These are phyloP conservation scores for Paspalum notatum DNA, from an alignment of 176 grass and related monocot species.

Conservation along the genomic window DNA sequence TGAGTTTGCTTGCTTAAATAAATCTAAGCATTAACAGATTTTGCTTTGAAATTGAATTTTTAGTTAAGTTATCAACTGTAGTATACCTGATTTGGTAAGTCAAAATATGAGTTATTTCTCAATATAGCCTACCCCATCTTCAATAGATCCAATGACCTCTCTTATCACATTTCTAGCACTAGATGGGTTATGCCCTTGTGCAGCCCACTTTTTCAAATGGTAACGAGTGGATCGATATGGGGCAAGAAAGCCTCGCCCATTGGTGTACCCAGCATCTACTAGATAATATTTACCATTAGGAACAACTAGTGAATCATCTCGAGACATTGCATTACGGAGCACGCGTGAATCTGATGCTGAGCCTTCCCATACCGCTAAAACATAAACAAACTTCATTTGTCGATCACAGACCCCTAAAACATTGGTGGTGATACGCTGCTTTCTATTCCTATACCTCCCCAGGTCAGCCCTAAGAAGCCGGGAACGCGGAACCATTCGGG, in stretches of 20 bases:
- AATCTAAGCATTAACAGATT: background rate
- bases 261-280: conserved; percentile 2
- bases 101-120: background rate
- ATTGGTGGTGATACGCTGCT: background rate
- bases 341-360: background rate
- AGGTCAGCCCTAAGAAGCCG: too few species aligned
- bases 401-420: background rate
- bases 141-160: background rate
- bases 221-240: background rate
- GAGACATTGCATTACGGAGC: background rate
- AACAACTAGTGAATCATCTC: background rate
- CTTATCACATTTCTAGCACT: background rate
- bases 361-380: background rate
- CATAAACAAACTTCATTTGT: background rate
- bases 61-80: background rate
- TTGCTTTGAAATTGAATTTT: background rate
- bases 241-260: background rate
- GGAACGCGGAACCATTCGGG: too few species aligned
- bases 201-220: conserved; percentile 5
- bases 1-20: background rate
- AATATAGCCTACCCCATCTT: background rate
- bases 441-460: background rate
- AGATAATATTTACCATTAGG: conserved; percentile 1
- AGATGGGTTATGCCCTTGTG: background rate
- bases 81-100: background rate